Conservation (phyloP, 306 rosid genomes). For the Corylus heterophylla region DNA sequence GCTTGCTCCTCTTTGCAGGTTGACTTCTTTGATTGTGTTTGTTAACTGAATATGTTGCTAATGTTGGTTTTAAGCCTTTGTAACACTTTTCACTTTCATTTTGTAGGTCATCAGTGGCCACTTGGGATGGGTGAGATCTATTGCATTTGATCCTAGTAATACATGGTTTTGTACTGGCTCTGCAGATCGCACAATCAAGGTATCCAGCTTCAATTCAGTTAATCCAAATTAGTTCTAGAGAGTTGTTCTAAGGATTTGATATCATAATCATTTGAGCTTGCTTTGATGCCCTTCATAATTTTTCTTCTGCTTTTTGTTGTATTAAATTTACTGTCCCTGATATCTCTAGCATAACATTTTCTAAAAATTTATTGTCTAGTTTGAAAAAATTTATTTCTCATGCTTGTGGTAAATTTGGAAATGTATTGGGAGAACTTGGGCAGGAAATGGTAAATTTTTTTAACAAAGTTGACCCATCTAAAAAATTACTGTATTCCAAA, state of each 20-base stretch:
- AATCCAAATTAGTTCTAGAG: neutral
- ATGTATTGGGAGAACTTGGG: neutral
- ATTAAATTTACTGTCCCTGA: neutral
- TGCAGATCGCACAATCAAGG: constrained; percentile 99
- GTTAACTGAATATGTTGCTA: neutral
- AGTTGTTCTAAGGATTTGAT: neutral
- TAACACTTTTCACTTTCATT: constrained; percentile 22
- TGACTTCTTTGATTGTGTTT: neutral
- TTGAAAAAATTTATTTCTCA: neutral
- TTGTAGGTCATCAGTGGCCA: constrained; percentile 93
- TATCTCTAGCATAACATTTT: neutral
- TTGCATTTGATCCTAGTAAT: constrained; percentile 97
- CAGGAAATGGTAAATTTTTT: neutral
- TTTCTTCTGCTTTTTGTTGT: neutral
- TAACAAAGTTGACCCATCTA: neutral
- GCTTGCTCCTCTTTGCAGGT: neutral
- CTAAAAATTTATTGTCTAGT: neutral
- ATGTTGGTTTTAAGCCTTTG: neutral
- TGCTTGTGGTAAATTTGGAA: neutral
- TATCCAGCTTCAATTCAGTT: constrained; percentile 35
- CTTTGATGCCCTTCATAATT: neutral
- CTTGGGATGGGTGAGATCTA: constrained; percentile 97
- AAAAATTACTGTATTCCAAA: neutral
- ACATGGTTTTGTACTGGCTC: constrained; percentile 99
- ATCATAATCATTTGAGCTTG: neutral